phyloP scores from a whole-genome alignment of 23 red algal genomes.

The Gracilaria caudata region DNA sequence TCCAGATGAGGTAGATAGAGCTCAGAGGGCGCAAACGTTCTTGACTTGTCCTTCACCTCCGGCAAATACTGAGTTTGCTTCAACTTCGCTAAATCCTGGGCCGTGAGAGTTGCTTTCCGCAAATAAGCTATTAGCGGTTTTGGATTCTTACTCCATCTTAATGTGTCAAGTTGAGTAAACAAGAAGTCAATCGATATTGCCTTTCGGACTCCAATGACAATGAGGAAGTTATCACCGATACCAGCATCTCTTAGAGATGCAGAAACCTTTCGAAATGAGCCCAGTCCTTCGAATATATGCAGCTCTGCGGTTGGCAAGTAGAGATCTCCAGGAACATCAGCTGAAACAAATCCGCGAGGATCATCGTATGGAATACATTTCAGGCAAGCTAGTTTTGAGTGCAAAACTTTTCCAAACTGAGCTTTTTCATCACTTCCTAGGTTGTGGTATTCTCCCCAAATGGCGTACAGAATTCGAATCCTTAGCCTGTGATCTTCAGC shows the following conservation, averaged over 20 bases:
- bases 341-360: background rate
- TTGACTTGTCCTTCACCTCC: conserved; percentile 39
- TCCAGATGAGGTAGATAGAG: conserved; percentile 58
- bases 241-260: conserved; percentile 11
- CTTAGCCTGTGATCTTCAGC: conserved; percentile 24
- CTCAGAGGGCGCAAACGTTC: conserved; percentile 57
- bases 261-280: conserved; percentile 54
- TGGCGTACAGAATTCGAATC: conserved; percentile 16
- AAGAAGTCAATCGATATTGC: conserved; percentile 62
- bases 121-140: conserved; percentile 43
- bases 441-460: conserved; percentile 43
- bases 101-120: conserved; percentile 27
- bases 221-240: conserved; percentile 48
- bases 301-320: conserved; percentile 64
- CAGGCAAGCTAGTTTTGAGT: background rate
- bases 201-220: conserved; percentile 61
- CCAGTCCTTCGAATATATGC: conserved; percentile 55
- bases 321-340: conserved; percentile 41
- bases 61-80: conserved; percentile 47
- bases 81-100: conserved; percentile 41
- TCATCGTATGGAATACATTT: conserved; percentile 48
- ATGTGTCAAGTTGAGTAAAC: conserved; percentile 50
- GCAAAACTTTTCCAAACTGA: conserved; percentile 1
- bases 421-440: background rate
- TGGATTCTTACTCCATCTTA: conserved; percentile 60